phyloP scores from a whole-genome alignment of 805 yeast genomes.

The Zygotorulaspora danielsina region DNA sequence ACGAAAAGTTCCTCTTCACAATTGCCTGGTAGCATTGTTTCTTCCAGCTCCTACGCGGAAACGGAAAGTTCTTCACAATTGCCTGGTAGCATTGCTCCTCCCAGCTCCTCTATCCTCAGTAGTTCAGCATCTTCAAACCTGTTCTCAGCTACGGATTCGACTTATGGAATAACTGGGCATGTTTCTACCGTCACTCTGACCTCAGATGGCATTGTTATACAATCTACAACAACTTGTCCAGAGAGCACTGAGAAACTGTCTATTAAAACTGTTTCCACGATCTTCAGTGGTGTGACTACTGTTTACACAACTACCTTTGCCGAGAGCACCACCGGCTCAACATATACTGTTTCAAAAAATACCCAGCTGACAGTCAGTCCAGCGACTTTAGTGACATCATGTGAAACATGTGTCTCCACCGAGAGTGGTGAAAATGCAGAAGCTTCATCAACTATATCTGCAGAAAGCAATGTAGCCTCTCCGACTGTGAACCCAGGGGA shows the following conservation, averaged over 20 bases:
- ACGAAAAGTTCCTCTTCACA: too few species aligned
- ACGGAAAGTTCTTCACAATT: too few species aligned
- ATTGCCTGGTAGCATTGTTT: too few species aligned
- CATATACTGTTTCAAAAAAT: neutral
- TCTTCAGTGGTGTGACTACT: neutral
- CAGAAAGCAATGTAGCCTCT: neutral
- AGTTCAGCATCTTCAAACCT: too few species aligned
- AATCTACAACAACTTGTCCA: conserved; percentile 1
- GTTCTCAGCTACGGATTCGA: too few species aligned
- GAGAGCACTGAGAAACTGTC: neutral
- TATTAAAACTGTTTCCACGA: neutral
- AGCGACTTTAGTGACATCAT: neutral
- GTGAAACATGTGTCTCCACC: neutral
- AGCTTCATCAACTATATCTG: neutral
- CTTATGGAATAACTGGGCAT: too few species aligned
- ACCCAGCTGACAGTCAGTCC: neutral
- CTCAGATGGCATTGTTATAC: neutral
- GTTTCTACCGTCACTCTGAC: neutral
- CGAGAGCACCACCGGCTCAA: neutral
- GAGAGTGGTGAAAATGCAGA: neutral
- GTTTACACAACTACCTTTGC: neutral
- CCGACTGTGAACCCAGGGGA: too few species aligned
- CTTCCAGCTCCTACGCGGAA: too few species aligned
- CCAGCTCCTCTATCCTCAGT: too few species aligned
- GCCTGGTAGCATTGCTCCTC: too few species aligned